Base-by-base conservation (phyloP, 805 yeast genomes). In the Candida pseudoglaebosa region DNA sequence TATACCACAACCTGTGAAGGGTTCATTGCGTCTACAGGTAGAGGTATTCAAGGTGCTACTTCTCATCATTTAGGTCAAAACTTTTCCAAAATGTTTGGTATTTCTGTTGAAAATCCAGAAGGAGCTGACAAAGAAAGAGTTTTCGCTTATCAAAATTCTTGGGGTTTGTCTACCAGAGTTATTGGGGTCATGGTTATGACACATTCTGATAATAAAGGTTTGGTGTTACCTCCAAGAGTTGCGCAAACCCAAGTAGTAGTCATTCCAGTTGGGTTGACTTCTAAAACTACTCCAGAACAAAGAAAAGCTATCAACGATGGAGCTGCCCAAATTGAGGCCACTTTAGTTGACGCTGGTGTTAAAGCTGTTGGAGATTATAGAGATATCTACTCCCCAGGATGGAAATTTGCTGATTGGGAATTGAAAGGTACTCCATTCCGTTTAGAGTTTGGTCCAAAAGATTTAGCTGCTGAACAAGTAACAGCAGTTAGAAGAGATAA, bases 151-250 rank as follows among this genome's bases (percentile, higher is more conserved):
- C 99, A 93, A 73, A 93, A 95, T 75, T 90, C 97, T 9, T 93
- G 99, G 99, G 99, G 99, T 70, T 72, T 93, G 53, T 90, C 97
- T 35, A 93, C 99, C 43, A 87, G 99, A 71, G 93, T 85, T 49
- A 90, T 93, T 61, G 99, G 99, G 76, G 99, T 95, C 52, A 93
- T 93, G 98, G 89, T 88, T 43, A 93, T 93, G 99, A 79, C 89
- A 43, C 99, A 93, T 65, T 89, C 97, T 26, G 99, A 93, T 67
- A 90, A 95, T 77, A 91, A 89, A 73, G 99, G 99, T 65, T 75
- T 93, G 53, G 98, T 93, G 34, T 75, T 95, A 53, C 99, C 99
- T 46, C 99, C 99, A 56, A 78, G 96, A 58, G 97, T 91, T 20
- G 86, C 99, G 13, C 93, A 85, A 68, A 73, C 69, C 59, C 99